Conservation (phyloP, 2,329 filamentous ascomycete genomes). For the Elsinoe batatas region DNA sequence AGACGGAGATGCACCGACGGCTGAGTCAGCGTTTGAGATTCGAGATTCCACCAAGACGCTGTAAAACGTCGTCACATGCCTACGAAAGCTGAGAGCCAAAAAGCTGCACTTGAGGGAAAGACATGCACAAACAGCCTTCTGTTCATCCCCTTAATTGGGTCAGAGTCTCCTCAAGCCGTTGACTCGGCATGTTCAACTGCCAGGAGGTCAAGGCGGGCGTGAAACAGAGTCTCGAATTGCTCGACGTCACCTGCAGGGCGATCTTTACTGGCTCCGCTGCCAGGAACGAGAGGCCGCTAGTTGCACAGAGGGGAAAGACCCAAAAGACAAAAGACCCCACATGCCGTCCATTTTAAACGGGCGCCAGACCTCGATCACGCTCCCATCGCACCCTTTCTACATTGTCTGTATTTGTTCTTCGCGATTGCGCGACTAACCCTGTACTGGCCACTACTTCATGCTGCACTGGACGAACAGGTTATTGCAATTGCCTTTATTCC, state of each 20-base stretch:
- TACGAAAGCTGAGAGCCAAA: not conserved
- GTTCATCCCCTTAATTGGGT: not conserved
- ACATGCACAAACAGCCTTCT: too few species aligned
- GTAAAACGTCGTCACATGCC: conserved; percentile 3
- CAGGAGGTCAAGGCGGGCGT: not conserved
- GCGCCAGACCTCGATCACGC: not conserved
- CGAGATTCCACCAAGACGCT: too few species aligned
- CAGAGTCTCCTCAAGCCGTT: not conserved
- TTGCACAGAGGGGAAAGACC: not conserved
- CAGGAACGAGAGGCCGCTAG: not conserved
- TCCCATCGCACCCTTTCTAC: not conserved
- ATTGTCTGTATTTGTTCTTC: conserved; percentile 2
- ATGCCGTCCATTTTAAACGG: conserved; percentile 11
- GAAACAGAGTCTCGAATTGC: not conserved
- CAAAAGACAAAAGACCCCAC: not conserved
- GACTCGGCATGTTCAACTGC: not conserved
- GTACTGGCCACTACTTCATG: conserved; percentile 9
- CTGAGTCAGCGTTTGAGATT: conserved; percentile 8
- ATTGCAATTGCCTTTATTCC: conserved; percentile 10
- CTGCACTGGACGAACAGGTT: conserved; percentile 9
- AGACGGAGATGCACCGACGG: not conserved
- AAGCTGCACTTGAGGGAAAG: not conserved
- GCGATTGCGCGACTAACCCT: conserved; percentile 11
- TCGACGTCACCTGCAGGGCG: not conserved
- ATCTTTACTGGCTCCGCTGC: not conserved